Evolutionary conservation across 2,329 filamentous ascomycete genomes (phyloP), one percentile per base, ranked within the genome.

Genomic region (Calonectria multiphialidica): DNA sequence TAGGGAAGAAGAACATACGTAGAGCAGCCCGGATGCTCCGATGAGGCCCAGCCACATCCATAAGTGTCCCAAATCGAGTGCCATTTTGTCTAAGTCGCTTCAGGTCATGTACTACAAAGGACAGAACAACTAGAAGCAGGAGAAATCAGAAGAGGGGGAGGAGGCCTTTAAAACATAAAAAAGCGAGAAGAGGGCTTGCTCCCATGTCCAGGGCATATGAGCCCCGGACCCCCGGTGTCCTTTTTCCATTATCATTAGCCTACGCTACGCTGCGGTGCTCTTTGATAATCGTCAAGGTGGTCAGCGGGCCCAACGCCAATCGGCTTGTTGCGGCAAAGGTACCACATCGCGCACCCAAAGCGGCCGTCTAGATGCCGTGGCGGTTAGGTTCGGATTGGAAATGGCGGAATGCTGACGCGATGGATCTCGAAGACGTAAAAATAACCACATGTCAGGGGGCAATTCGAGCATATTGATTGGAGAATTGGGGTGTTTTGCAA

Each of bases 31-130:
- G 49, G 79, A 82, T 23, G 81, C 81, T 21, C 81, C 80, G 42
- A 86, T 62, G 28, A 85, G 47, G 55, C 81, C 84, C 59, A 87
- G 77, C 82, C 86, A 88, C 62, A 84, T 74, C 75, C 82, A 80
- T 55, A 87, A 64, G 65, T 87, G 85, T 72, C 79, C 77, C 37
- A 81, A 45, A 66, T 81, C 72, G 47, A 82, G 49, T 55, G 74
- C 75, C 81, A 82, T 83, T 55, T 71, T 75, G 66, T 69, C 33
- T 62, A 44, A 68, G 30, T 70, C 33, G 71, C 33, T 42, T 71
- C 44, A 21, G 70, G 28, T 69, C 53, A 35, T n/a, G 21, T 45
- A 44, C 30, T 63, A n/a, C 55, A 28, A 25, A 50, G 15, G 37
- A 15, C 30, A 18, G 33, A 35, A 21, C 13, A 30, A 61, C 37